Evolutionary conservation across 345 rosid species (phyloP), one percentile per base, ranked within the genome.

Genomic region (Eucalyptus brandiana): DNA sequence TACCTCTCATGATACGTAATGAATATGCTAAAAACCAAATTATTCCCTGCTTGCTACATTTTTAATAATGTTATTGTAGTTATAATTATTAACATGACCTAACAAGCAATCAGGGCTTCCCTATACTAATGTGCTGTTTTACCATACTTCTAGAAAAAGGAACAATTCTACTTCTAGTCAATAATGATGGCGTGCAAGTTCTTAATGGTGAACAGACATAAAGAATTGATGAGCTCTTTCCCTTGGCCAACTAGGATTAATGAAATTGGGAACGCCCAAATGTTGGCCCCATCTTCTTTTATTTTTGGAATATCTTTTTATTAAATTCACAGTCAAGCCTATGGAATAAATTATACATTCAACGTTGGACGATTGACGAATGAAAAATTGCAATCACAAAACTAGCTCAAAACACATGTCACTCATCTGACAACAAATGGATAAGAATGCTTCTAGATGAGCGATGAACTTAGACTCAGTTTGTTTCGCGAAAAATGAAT

Each of bases 381-480:
- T 6, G 28, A 37, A 76, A 69, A 37, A 2, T 76, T 21, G 28
- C 8, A 24, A 11, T 72, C 1, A 8, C 44, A 34, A 34, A 34
- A 34, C 44, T 23, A 5, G 44, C 8, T 37, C 16, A 7, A 19
- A 21, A 72, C 28, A 72, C 15, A 3, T 5, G 15, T 37, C 9
- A 19, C 15, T 19, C 81, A 11, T 34, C 45, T 15, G 2, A 18
- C 8, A 4, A 21, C 12, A 19, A 76, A 37, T 19, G 28, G 47
- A 12, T 76, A 40, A 40, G 47, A 76, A 76, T 12, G 15, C 28
- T 10, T 72, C 5, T 9, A 11, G 0, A 11, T 1, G 16, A 26
- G 1, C 2, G 0, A 21, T 12, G 16, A 11, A 6, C 16, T 37
- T 8, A 18, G 44, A 12, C 0, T 21, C 5, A 1, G 1, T 11